Conservation (phyloP, 2,329 filamentous ascomycete species). For the Colletotrichum somersetense region DNA sequence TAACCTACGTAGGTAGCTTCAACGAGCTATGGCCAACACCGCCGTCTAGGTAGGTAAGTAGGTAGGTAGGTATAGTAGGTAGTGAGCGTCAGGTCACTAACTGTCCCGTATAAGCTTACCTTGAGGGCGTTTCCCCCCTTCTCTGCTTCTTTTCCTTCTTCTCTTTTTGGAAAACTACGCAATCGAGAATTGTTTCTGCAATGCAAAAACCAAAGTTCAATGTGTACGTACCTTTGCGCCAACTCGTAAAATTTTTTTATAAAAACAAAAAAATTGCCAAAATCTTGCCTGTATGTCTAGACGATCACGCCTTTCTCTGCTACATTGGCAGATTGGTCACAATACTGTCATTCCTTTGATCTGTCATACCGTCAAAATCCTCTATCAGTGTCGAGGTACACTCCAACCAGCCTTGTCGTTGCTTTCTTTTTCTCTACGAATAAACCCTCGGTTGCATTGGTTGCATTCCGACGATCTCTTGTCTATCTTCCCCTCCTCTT, state of each 20-base stretch:
- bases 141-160: neutral
- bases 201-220: too few relatives aligned
- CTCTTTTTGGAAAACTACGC: neutral
- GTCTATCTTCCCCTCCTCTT: constrained; percentile 14
- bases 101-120: neutral
- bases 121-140: neutral
- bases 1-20: neutral
- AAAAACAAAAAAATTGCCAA: neutral
- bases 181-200: neutral
- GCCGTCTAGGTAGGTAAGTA: neutral
- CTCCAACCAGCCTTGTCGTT: neutral
- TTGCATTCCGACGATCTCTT: constrained; percentile 18
- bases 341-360: neutral
- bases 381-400: neutral
- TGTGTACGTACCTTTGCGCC: neutral
- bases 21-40: neutral
- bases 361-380: neutral
- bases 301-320: neutral
- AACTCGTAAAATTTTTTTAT: too few relatives aligned
- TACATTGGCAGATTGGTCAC: neutral
- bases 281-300: neutral
- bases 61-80: too few relatives aligned
- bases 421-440: constrained; percentile 8
- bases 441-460: neutral
- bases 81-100: neutral